phyloP scores from a whole-genome alignment of 2,329 filamentous ascomycete species.

The Macrophomina phaseolina region DNA sequence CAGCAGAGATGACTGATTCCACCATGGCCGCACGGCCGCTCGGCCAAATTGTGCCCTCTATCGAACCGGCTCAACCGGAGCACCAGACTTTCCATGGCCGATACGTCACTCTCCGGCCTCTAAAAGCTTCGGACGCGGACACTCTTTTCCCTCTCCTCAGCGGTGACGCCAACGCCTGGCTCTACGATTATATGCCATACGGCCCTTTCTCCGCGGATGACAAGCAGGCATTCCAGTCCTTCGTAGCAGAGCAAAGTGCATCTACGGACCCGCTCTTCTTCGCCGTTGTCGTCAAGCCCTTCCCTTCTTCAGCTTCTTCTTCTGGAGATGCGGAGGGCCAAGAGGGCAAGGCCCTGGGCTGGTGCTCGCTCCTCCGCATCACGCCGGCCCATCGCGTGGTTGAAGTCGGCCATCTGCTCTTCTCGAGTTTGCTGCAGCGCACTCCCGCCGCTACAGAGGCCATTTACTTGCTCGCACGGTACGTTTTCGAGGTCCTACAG shows the following conservation, averaged over 20 bases:
- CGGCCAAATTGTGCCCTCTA: not conserved
- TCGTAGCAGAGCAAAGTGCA: not conserved
- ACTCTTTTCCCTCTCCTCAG: conserved; percentile 29
- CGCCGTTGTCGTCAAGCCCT: not conserved
- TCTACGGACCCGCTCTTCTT: conserved; percentile 14
- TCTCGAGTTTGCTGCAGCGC: conserved; percentile 57
- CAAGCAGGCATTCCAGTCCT: not conserved
- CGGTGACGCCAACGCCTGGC: conserved; percentile 26
- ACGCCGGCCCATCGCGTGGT: conserved; percentile 55
- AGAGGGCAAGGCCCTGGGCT: not conserved
- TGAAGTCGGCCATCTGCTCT: conserved; percentile 65
- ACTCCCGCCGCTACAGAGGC: conserved; percentile 64
- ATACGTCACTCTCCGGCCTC: conserved; percentile 28
- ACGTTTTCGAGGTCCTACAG: conserved; percentile 59
- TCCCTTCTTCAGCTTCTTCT: not conserved
- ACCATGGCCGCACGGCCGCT: not conserved
- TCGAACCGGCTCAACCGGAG: not conserved
- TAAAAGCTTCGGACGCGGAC: conserved; percentile 27
- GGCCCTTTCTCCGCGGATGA: conserved; percentile 42
- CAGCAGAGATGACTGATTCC: not conserved
- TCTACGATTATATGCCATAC: conserved; percentile 52
- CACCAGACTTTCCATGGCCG: not conserved
- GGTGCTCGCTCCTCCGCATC: conserved; percentile 37
- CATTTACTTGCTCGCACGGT: conserved; percentile 60
- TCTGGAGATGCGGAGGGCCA: not conserved